Base-by-base conservation (phyloP, 208 protist genomes). In the Sergeia podlipaevii region DNA sequence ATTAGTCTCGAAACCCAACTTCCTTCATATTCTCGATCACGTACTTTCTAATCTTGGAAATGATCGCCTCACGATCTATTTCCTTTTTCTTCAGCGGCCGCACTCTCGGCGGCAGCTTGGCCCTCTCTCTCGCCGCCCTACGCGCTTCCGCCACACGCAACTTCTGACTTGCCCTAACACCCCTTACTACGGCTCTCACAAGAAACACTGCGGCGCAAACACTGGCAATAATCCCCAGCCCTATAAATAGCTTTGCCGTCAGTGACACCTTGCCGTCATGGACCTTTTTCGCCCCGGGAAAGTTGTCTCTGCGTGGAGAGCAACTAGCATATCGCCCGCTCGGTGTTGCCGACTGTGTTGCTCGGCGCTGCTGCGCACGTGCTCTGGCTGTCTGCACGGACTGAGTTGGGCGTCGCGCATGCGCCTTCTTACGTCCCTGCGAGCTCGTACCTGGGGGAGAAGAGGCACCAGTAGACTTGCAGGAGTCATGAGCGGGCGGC, bases 371-470 rank as follows among this genome's bases (percentile, higher is more conserved):
- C 44, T 62, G 55, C 15, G 60, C 60, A 1, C 68, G 47, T 13
- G 49, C 60, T 5, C 56, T 49, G 28, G 68, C 68, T 4, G 61
- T 68, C 61, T 75, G 60, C 29, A 69, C 68, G 1, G 68, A 75
- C 39, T 75, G 68, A 33, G 56, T 68, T 4, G 60, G 59, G 26
- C 55, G 66, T 1, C 62, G 62, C 1, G 53, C 32, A 20, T 34
- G 3, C 33, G 45, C 30, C 23, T n/a, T 42, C 42, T 47, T 54
- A 27, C 49, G 44, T 53, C 26, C 38, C 32, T 21, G 56, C 27
- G 29, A 33, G 57, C 29, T n/a, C n/a, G n/a, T n/a, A n/a, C n/a
- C n/a, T n/a, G n/a, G n/a, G n/a, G n/a, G n/a, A n/a, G n/a, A n/a
- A n/a, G n/a, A n/a, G n/a, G n/a, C 45, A 23, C 32, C 33, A 7